These are phyloP conservation scores for Kitagawia praeruptora DNA, from an alignment of 129 eudicot genomes.

Conservation along the genomic window DNA sequence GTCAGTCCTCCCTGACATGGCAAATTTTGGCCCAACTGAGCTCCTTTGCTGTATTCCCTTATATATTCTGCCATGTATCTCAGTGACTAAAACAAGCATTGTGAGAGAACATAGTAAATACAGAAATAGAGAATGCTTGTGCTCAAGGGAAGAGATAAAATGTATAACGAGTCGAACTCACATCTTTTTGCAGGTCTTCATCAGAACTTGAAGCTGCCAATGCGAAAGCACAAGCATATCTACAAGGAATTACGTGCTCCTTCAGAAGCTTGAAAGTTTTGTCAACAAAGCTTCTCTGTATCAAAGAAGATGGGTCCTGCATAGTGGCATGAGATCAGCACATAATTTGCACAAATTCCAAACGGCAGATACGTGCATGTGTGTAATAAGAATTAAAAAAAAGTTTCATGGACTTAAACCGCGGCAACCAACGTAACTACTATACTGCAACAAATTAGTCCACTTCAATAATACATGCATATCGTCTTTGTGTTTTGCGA, in stretches of 20 bases:
- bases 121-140: neutral
- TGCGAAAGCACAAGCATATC: conserved; percentile 77
- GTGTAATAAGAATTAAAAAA: neutral
- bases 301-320: conserved; percentile 57
- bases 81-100: conserved; percentile 37
- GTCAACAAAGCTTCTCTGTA: conserved; percentile 46
- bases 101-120: conserved; percentile 14
- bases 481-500: neutral
- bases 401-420: neutral
- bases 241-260: conserved; percentile 45
- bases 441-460: neutral
- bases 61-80: conserved; percentile 62
- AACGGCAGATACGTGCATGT: neutral
- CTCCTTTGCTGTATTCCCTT: conserved; percentile 34
- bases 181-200: conserved; percentile 47
- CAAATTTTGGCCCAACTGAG: conserved; percentile 18
- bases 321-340: conserved; percentile 11
- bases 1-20: conserved; percentile 29
- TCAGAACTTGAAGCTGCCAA: conserved; percentile 52
- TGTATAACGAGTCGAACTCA: conserved; percentile 21
- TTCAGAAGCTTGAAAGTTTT: conserved; percentile 62
- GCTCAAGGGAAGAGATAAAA: neutral
- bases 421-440: neutral
- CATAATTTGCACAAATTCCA: neutral
- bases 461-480: neutral